Base-by-base conservation (phyloP, 169 alveolate genomes). In the Plasmodium adleri region DNA sequence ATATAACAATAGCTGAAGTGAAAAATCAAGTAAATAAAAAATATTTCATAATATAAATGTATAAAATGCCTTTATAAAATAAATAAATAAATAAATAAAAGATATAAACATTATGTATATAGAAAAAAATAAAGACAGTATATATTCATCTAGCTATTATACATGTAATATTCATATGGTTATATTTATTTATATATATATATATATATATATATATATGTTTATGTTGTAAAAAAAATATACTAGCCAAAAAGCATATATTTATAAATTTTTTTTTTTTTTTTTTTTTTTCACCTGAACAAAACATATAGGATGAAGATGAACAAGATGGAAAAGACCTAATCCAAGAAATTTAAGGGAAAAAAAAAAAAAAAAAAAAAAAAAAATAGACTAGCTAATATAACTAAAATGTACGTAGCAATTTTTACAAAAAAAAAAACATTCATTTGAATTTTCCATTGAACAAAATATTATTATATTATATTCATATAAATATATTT, bases 1-100 rank as follows among this genome's bases (percentile, higher is more conserved):
- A 83, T 60, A 83, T 83, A n/a, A 83, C 86, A 70, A 50, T 83
- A 8, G 60, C 91, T 59, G 86, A 83, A 15, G 91, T 83, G 39
- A 58, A 9, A 50, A 56, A 58, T 68, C 72, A 70, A 39, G 91
- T 83, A 68, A 70, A 24, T 13, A 58, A 76, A 56, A 50, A 50
- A 49, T 39, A 39, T 6, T 39, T 39, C 2, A 39, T 39, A 39
- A 39, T 39, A 39, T 5, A 39, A 39, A 39, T 39, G 47, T 39
- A 39, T 39, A 39, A 39, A 39, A 39, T 39, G 47, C 5, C 47
- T 5, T 32, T 5, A 32, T 39, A 39, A 5, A 39, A 39, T 39
- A 39, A 39, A 39, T 39, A 39, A 32, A 32, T n/a, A n/a, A 20
- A 20, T 20, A 20, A 20, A 20, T 20, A 20, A 20, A 20, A 39